Percentiles rank a stretch among this genome's conserved stretches.
Conservation (phyloP, 1,284 basidiomycete genomes). For the Laetiporus sulphureus region DNA sequence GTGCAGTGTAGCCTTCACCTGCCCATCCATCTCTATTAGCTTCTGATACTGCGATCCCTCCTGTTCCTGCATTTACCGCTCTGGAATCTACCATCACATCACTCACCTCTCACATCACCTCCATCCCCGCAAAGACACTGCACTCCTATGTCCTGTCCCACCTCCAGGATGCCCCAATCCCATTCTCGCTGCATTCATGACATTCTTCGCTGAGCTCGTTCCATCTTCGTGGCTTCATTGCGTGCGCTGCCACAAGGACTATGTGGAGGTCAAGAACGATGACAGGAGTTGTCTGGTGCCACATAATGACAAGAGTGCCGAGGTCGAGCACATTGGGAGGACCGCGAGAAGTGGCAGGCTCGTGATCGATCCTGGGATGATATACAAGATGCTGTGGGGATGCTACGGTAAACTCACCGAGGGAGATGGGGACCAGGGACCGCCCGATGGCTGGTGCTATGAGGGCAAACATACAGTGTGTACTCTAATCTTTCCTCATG, state of each 20-base stretch:
- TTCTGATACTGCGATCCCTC: too few relatives aligned
- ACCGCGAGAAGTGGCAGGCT: constrained; percentile 14
- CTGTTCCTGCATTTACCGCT: constrained; percentile 11
- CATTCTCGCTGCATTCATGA: constrained; percentile 34
- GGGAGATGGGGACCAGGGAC: constrained; percentile 71
- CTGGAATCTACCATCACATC: constrained; percentile 30
- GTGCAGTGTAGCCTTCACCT: too few relatives aligned
- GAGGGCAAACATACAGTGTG: constrained; percentile 74
- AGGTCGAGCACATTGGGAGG: constrained; percentile 38
- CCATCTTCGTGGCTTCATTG: constrained; percentile 67
- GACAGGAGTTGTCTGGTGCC: constrained; percentile 37
- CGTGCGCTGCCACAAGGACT: constrained; percentile 60
- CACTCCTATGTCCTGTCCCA: constrained; percentile 54
- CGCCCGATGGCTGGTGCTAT: constrained; percentile 79
- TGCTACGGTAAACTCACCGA: constrained; percentile 67
- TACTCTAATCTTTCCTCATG: constrained; percentile 17
- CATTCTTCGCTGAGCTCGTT: constrained; percentile 51
- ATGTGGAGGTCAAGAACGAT: constrained; percentile 30
- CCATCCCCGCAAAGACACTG: constrained; percentile 60
- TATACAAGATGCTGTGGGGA: constrained; percentile 53
- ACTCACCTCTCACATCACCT: constrained; percentile 44
- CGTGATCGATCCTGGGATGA: constrained; percentile 23
- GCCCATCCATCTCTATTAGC: too few relatives aligned
- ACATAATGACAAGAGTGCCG: constrained; percentile 48
- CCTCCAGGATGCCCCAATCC: constrained; percentile 28